Evolutionary conservation across 2,329 filamentous ascomycete genomes (phyloP), one percentile per base, ranked within the genome.

Genomic region (Chaetoscypha palmicola): DNA sequence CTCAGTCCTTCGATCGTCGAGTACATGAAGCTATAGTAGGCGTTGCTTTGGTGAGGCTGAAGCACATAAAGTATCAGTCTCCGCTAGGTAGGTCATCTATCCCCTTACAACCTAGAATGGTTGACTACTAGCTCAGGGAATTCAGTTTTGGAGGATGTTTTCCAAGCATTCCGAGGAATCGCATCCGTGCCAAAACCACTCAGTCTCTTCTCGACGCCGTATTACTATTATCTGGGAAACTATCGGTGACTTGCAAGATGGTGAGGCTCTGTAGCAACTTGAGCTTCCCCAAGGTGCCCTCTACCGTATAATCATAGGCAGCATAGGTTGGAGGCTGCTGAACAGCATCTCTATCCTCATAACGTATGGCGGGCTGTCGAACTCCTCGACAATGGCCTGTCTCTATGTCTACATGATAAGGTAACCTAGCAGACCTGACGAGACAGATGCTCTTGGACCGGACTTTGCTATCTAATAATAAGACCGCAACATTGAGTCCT

Each of bases 151-250:
- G 36, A 38, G 38, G 37, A 46, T 49, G 35, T 36, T 49, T 46
- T 49, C 37, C 32, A 33, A 49, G 46, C 22, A 30, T 49, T 16
- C 34, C 22, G 7, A 11, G 31, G 34, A 49, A 49, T 31, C 33
- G 33, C 43, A 49, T 49, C 10, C 31, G 38, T 34, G 43, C 39
- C 46, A 24, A 49, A 49, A 49, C 46, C 33, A 46, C 47, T 42
- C 34, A 33, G 24, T 23, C 38, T 17, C 24, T 49, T 46, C 40
- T 49, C 7, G 40, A 35, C 30, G 17, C 28, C n/a, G 40, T 43
- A n/a, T 28, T 49, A 39, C 32, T 16, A n/a, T 22, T n/a, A 26
- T 46, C 34, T 23, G 28, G 39, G 39, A 42, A 20, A 46, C 34
- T 16, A 42, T 42, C 19, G 35, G 30, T 43, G 23, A 46, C 39